phyloP scores from a whole-genome alignment of 371 early-diverging fungal genomes.

The Circinella umbellata region DNA sequence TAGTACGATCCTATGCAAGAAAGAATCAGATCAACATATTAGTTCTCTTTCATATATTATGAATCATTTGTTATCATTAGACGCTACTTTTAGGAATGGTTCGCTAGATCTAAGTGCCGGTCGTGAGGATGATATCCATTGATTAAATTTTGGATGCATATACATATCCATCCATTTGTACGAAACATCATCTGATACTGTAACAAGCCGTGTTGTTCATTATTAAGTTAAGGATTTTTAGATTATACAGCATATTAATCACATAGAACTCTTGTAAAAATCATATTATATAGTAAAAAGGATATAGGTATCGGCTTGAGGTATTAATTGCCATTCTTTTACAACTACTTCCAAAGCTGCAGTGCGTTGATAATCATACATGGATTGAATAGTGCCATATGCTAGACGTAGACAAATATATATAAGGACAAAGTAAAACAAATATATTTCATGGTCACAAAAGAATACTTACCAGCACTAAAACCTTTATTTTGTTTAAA shows the following conservation, averaged over 20 bases:
- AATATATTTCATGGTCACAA: not conserved
- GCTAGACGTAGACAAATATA: not conserved
- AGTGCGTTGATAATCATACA: conserved; percentile 17
- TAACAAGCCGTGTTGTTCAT: conserved; percentile 14
- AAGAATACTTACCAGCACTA: conserved; percentile 6
- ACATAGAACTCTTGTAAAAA: not conserved
- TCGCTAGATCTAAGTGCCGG: conserved; percentile 7
- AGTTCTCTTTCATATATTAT: no score
- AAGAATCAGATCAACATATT: no score
- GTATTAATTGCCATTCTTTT: conserved; percentile 17
- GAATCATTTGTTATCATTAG: no score
- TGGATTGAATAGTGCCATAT: conserved; percentile 14
- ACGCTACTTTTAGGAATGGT: conserved; percentile 20
- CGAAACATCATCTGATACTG: conserved; percentile 14
- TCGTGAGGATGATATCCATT: conserved; percentile 16
- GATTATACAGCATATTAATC: not conserved
- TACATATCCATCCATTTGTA: conserved; percentile 19
- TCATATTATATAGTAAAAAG: conserved; percentile 1
- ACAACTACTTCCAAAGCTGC: conserved; percentile 20
- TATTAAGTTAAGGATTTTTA: conserved; percentile 12
- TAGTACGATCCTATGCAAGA: conserved; percentile 17
- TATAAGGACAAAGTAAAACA: not conserved
- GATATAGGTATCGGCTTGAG: conserved; percentile 20
- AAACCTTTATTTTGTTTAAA: conserved; percentile 8
- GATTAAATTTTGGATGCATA: conserved; percentile 25